Conservation (phyloP, 1,284 basidiomycete genomes). For the Moesziomyces antarcticus region DNA sequence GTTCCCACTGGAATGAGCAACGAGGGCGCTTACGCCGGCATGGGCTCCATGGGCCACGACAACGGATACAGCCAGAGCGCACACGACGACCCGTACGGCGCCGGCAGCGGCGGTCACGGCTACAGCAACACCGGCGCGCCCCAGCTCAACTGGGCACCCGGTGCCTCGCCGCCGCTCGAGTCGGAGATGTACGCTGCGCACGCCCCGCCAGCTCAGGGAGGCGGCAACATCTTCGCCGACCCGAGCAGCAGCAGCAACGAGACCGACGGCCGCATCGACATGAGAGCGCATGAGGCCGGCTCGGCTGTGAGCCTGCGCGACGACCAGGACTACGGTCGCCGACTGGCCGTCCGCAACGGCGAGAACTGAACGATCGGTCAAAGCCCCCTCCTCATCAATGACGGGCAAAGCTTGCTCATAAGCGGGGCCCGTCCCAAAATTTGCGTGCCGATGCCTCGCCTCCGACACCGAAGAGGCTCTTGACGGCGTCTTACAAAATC, state of each 20-base stretch:
- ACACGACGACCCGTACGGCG: constrained; percentile 38
- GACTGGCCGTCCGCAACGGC: constrained; percentile 47
- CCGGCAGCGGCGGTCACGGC: constrained; percentile 31
- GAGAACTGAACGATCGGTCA: constrained; percentile 3
- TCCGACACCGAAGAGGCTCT: not conserved
- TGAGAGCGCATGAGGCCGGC: constrained; percentile 39
- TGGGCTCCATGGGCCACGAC: constrained; percentile 41
- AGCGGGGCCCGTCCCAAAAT: not conserved
- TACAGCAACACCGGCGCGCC: constrained; percentile 35
- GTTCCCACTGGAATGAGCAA: constrained; percentile 22
- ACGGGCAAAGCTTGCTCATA: not conserved
- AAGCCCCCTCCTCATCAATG: not conserved
- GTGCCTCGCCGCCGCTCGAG: constrained; percentile 43
- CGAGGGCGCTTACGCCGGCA: constrained; percentile 26
- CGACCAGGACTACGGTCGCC: constrained; percentile 58
- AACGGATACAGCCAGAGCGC: constrained; percentile 32
- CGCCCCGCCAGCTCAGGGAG: constrained; percentile 6
- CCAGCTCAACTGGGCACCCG: constrained; percentile 46
- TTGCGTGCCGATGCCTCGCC: not conserved
- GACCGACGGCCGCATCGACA: constrained; percentile 51
- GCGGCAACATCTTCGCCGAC: constrained; percentile 54
- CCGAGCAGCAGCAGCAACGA: constrained; percentile 48
- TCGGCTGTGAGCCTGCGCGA: constrained; percentile 44
- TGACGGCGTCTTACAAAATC: not conserved
- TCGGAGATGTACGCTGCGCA: constrained; percentile 31